A percentile compares a stretch with the other conserved stretches of the same genome.
Evolutionary conservation across 257 asterid genomes (phyloP).

Genomic region (Knoxia roxburghii): DNA sequence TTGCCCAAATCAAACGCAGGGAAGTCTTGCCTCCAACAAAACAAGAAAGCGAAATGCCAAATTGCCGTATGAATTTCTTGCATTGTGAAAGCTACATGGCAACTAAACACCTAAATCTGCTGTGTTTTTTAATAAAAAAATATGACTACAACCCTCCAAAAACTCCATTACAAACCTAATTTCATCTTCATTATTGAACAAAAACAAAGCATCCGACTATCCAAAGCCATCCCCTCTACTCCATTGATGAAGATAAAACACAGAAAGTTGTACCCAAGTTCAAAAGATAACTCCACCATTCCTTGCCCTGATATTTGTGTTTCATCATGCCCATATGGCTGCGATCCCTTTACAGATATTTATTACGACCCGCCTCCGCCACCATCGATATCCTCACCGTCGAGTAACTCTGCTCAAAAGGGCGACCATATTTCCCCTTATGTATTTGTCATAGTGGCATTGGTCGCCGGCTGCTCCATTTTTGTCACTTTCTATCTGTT

Average conservation of each 20-base stretch:
- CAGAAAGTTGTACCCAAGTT: slow-evolving; percentile 18
- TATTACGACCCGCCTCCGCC: slow-evolving; percentile 9
- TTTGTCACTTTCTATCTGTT: slow-evolving; percentile 24
- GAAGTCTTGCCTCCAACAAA: slow-evolving; percentile 9
- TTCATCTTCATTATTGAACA: slow-evolving; percentile 1
- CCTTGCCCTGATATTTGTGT: slow-evolving; percentile 23
- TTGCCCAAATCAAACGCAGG: not conserved
- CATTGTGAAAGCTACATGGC: slow-evolving; percentile 5
- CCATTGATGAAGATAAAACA: slow-evolving; percentile 11
- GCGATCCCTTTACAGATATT: slow-evolving; percentile 9
- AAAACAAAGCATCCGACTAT: not conserved
- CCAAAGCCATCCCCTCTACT: not conserved
- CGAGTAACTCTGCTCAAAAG: no score
- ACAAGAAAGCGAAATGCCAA: slow-evolving; percentile 1
- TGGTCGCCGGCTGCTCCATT: slow-evolving; percentile 22
- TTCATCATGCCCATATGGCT: slow-evolving; percentile 23
- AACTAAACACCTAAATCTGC: not conserved
- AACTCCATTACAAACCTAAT: not conserved
- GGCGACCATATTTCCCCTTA: slow-evolving; percentile 19
- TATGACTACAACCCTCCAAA: not conserved
- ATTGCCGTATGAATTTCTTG: not conserved
- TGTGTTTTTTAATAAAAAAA: slow-evolving; percentile 4
- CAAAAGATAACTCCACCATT: slow-evolving; percentile 14
- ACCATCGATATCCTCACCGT: not conserved
- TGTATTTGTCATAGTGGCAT: slow-evolving; percentile 18